phyloP scores from a whole-genome alignment of 2,329 filamentous ascomycete species.

The Arachnomyces sp. region DNA sequence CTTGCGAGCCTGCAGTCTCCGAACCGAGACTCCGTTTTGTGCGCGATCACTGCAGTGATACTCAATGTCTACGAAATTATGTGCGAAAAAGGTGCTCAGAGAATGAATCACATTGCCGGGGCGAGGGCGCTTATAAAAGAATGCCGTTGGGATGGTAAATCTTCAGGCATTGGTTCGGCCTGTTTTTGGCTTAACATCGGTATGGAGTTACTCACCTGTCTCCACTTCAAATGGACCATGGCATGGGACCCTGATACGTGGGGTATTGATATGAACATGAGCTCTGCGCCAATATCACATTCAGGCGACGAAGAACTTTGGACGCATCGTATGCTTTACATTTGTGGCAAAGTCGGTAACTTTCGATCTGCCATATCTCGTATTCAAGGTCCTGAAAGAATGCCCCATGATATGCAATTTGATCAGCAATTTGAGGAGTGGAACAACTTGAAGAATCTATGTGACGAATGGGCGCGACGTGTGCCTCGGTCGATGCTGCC shows the following conservation, averaged over 20 bases:
- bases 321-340: slow-evolving; percentile 83
- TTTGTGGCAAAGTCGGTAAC: slow-evolving; percentile 79
- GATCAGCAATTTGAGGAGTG: slow-evolving; percentile 67
- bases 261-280: slow-evolving; percentile 74
- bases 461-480: slow-evolving; percentile 70
- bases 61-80: slow-evolving; percentile 91
- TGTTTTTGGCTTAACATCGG: slow-evolving; percentile 94
- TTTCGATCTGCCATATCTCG: slow-evolving; percentile 65
- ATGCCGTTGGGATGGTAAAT: slow-evolving; percentile 77
- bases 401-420: slow-evolving; percentile 51
- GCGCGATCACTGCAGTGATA: slow-evolving; percentile 78
- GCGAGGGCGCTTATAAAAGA: slow-evolving; percentile 81
- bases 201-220: slow-evolving; percentile 81
- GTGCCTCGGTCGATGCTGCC: slow-evolving; percentile 84
- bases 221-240: slow-evolving; percentile 79
- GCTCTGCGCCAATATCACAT: slow-evolving; percentile 42
- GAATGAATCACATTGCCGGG: slow-evolving; percentile 85
- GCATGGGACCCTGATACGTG: slow-evolving; percentile 87
- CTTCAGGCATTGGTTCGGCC: slow-evolving; percentile 70
- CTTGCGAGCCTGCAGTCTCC: slow-evolving; percentile 73
- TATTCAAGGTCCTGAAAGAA: slow-evolving; percentile 52
- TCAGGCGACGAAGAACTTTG: slow-evolving; percentile 69
- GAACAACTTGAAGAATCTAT: slow-evolving; percentile 70
- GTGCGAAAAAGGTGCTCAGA: slow-evolving; percentile 67
- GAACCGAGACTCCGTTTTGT: slow-evolving; percentile 73